Base-by-base conservation (phyloP, 108 stramenopile genomes). In the Nitzschia sp. region DNA sequence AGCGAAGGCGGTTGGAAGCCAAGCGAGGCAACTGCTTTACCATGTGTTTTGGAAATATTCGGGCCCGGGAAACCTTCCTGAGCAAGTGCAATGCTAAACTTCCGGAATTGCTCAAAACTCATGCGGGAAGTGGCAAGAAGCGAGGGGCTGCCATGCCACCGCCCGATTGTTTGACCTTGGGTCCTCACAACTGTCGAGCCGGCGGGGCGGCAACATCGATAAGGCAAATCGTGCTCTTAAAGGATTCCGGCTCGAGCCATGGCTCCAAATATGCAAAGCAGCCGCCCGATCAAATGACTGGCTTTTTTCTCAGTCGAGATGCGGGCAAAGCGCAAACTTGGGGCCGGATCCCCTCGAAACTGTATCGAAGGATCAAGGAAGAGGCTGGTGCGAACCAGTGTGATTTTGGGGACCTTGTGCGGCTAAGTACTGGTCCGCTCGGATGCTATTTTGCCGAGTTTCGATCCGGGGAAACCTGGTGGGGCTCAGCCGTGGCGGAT, bases 381-480 rank as follows among this genome's bases (percentile, higher is more conserved):
- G 33, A 66, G 16, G 61, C 38, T 58, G 30, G 64, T 35, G 44
- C 36, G 21, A 52, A 52, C 34, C 46, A 64, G 29, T 48, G 28
- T 33, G 26, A 74, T 3, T 53, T 29, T 11, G 53, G 58, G 9
- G 69, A 77, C 13, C 23, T 93, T 19, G 35, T 36, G 1, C 89
- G 87, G 62, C 57, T 92, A 32, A 79, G 85, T 27, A 86, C 81
- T 26, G 91, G 91, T 35, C 79, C 88, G 27, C 33, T 50, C 11
- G 82, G 83, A 22, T 85, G 66, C 53, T 92, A 93, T 56, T 93
- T 76, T 78, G 85, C 76, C 46, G 77, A 88, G 54, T 85, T 90
- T 45, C 70, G 77, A 19, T 69, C 80, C 27, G 89, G 89, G 30
- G 83, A 93, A 63, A 75, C 73, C 34, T 89, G 80, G 84, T 93